Conservation (phyloP, 768 basidiomycete genomes). For the Erythrobasidium yunnanense region DNA sequence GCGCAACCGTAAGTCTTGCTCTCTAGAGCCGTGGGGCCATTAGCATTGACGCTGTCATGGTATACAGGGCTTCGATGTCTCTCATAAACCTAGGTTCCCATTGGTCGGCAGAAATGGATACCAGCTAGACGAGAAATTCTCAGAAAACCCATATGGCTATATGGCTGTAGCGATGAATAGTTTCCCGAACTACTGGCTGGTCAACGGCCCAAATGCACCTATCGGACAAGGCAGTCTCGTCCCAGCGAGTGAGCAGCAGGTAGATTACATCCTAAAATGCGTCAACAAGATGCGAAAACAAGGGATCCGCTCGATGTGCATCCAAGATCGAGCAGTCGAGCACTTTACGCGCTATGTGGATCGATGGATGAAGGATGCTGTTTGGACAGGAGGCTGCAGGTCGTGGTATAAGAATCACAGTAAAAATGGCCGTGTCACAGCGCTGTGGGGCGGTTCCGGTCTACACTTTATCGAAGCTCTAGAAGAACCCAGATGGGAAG, state of each 20-base stretch:
- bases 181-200: slow-evolving; percentile 17
- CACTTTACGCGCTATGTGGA: slow-evolving; percentile 3
- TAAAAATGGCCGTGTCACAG: slow-evolving; percentile 6
- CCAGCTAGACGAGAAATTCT: slow-evolving; percentile 9
- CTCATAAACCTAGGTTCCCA: slow-evolving; percentile 17
- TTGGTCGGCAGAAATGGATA: slow-evolving; percentile 23
- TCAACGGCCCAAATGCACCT: slow-evolving; percentile 5
- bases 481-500: slow-evolving; percentile 16
- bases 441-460: slow-evolving; percentile 3
- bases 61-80: slow-evolving; percentile 25
- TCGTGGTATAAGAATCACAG: slow-evolving; percentile 20
- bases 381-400: slow-evolving; percentile 18
- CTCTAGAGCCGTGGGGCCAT: neutral
- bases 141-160: slow-evolving; percentile 22
- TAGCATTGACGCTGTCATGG: neutral
- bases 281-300: slow-evolving; percentile 25
- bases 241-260: slow-evolving; percentile 21
- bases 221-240: slow-evolving; percentile 1
- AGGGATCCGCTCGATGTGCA: slow-evolving; percentile 21
- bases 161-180: slow-evolving; percentile 11
- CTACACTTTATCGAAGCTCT: slow-evolving; percentile 18
- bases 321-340: slow-evolving; percentile 18
- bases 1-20: slow-evolving; percentile 7
- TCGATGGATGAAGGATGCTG: slow-evolving; percentile 6
- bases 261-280: slow-evolving; percentile 23